A percentile compares a stretch with the other conserved stretches of the same genome.
phyloP scores from a whole-genome alignment of 1,284 basidiomycete genomes.

The Boletus sp. region DNA sequence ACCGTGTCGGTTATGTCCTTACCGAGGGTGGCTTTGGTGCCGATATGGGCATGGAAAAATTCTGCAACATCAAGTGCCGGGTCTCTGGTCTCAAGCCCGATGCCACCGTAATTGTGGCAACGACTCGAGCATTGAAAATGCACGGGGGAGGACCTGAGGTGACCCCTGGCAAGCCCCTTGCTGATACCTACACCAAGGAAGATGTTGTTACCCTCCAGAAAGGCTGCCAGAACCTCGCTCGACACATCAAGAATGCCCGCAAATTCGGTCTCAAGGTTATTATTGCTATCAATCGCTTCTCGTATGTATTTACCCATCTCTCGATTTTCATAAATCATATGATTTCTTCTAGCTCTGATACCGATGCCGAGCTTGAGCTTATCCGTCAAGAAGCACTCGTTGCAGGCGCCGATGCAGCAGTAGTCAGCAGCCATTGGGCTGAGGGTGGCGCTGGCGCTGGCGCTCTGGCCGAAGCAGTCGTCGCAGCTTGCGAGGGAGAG shows the following conservation, averaged over 20 bases:
- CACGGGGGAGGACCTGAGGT: conserved; percentile 98
- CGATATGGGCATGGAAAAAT: conserved; percentile 99
- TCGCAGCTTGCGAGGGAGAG: conserved; percentile 79
- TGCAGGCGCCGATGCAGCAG: conserved; percentile 92
- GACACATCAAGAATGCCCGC: conserved; percentile 92
- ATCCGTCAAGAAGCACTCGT: conserved; percentile 77
- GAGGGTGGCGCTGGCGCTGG: conserved; percentile 86
- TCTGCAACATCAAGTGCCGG: conserved; percentile 99
- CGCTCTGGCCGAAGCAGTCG: conserved; percentile 83
- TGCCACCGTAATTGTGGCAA: conserved; percentile 94
- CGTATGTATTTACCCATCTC: conserved; percentile 49
- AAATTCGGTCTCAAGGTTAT: conserved; percentile 98
- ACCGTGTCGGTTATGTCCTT: conserved; percentile 90
- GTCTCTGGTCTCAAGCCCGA: conserved; percentile 91
- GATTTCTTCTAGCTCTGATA: conserved; percentile 66
- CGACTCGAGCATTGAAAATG: conserved; percentile 98
- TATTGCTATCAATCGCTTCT: conserved; percentile 93
- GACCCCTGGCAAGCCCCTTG: conserved; percentile 91
- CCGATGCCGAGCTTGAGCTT: conserved; percentile 85
- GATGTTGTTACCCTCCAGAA: conserved; percentile 87
- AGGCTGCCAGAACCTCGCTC: conserved; percentile 90
- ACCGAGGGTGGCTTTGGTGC: conserved; percentile 99
- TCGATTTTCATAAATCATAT: conserved; percentile 3
- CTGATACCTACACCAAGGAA: conserved; percentile 93
- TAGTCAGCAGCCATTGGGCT: conserved; percentile 97